Percentiles rank a stretch among this genome's conserved stretches.
phyloP scores from a whole-genome alignment of 306 rosid species.

The Hippophae rhamnoides region DNA sequence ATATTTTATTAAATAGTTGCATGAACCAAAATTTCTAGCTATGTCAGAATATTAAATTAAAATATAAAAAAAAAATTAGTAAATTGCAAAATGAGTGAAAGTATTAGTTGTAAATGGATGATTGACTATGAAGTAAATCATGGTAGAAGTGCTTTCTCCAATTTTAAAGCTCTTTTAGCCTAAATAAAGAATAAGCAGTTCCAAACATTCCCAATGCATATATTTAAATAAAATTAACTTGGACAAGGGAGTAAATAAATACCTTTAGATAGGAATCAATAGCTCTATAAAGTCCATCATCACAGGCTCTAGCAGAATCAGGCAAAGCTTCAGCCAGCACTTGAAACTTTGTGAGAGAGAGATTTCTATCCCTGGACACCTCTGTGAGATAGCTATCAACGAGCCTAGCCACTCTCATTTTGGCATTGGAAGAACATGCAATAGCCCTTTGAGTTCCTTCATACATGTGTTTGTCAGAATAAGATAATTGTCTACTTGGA shows the following conservation, averaged over 20 bases:
- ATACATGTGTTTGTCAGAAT: conserved; percentile 45
- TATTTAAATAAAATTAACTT: background rate
- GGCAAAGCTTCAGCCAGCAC: conserved; percentile 98
- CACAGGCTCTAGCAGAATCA: conserved; percentile 92
- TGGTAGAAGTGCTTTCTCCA: no score
- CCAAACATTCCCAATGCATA: background rate
- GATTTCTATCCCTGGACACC: conserved; percentile 84
- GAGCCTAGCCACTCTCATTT: conserved; percentile 92
- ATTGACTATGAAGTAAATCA: no score
- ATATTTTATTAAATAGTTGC: no score
- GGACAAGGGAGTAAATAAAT: conserved; percentile 11
- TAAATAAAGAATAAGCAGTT: no score
- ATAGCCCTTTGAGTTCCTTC: conserved; percentile 33
- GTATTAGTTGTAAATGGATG: no score
- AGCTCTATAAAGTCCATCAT: conserved; percentile 97
- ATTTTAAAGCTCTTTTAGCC: no score
- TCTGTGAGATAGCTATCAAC: conserved; percentile 97
- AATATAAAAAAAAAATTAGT: no score
- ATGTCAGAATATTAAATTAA: no score
- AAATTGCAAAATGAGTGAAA: no score
- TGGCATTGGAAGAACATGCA: conserved; percentile 43
- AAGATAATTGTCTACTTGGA: conserved; percentile 45
- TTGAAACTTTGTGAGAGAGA: conserved; percentile 92
- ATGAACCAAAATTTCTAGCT: no score
- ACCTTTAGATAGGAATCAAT: conserved; percentile 95